These are phyloP conservation scores for Paramecium caudatum DNA, from an alignment of 73 alveolate genomes.

Conservation along the genomic window DNA sequence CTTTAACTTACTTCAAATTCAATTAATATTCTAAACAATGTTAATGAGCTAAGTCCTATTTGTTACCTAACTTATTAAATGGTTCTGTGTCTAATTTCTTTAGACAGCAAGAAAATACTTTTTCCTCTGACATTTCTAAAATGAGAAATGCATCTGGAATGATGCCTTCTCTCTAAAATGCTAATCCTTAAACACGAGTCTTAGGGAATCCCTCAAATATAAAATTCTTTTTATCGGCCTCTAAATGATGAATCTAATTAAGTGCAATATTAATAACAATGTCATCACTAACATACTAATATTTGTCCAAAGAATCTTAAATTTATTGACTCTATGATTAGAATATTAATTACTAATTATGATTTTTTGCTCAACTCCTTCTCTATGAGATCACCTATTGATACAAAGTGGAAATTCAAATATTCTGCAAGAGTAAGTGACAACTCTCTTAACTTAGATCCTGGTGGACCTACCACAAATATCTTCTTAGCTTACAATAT, in stretches of 20 bases:
- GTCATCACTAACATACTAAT: conserved; percentile 88
- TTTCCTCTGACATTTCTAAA: conserved; percentile 77
- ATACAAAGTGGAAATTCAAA: conserved; percentile 82
- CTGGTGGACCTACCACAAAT: conserved; percentile 96
- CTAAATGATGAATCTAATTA: conserved; percentile 86
- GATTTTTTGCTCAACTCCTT: conserved; percentile 89
- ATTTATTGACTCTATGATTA: conserved; percentile 68
- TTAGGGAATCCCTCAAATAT: conserved; percentile 98
- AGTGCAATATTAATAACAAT: conserved; percentile 88
- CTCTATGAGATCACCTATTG: conserved; percentile 88
- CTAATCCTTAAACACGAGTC: conserved; percentile 95
- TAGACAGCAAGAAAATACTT: conserved; percentile 43
- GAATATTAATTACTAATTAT: conserved; percentile 79
- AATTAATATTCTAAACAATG: conserved; percentile 80
- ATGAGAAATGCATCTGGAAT: conserved; percentile 94
- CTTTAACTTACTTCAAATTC: conserved; percentile 89
- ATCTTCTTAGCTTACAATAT: conserved; percentile 84
- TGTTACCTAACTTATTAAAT: conserved; percentile 8
- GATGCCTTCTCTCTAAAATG: conserved; percentile 94
- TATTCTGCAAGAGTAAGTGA: conserved; percentile 88
- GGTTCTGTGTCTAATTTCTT: conserved; percentile 51
- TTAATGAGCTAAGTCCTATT: conserved; percentile 55
- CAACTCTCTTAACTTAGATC: conserved; percentile 86
- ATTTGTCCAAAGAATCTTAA: conserved; percentile 70
- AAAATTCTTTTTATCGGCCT: conserved; percentile 89